Base-by-base conservation (phyloP, 2,329 filamentous ascomycete species). In the Colletotrichum plurivorum region DNA sequence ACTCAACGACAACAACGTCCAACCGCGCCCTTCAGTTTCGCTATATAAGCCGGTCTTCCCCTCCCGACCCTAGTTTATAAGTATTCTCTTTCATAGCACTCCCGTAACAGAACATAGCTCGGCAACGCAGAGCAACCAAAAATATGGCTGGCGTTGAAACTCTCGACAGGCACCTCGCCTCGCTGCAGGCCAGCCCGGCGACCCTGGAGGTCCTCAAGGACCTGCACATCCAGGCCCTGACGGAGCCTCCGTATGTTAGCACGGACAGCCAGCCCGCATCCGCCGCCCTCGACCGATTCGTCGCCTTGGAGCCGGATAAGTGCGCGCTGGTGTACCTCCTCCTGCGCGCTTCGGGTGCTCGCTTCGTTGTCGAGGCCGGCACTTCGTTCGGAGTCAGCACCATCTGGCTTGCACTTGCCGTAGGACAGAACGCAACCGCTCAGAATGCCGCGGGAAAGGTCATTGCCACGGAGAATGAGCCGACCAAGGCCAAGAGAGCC, bases 331-430 rank as follows among this genome's bases (percentile, higher is more conserved):
- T 88, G 1, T 90, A 91, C 75, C 84, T 86, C 18, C 80, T 91
- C 0, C 74, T 84, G 3, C 82, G 83, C 3, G 79, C 83, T 12
- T 84, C 78, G 10, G 80, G 83, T 2, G 88, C 88, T 0, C 79
- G 78, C 2, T 83, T 82, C 49, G 78, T 90, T 22, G 84, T 91
- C 45, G 89, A 91, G 73, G 88, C 87, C 0, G 89, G 89, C 1
- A 91, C 89, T 0, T 87, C 84, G 49, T 91, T 88, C 66, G 89
- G 89, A 2, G 84, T 91, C 1, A 88, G 85, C 64, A 90, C 89
- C 0, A 88, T 91, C 52, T 91, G 90, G 68, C 82, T 91, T 2
- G 87, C 88, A 0, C 79, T 90, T 2, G 89, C 88, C 0, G 86
- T 87, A 0, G 81, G 81, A 0, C 81, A 86, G 63, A 89, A 87